Percentiles rank a stretch among this genome's conserved stretches.
These are phyloP conservation scores for Epithemia pelagica DNA, from an alignment of 108 stramenopile genomes.

Conservation along the genomic window DNA sequence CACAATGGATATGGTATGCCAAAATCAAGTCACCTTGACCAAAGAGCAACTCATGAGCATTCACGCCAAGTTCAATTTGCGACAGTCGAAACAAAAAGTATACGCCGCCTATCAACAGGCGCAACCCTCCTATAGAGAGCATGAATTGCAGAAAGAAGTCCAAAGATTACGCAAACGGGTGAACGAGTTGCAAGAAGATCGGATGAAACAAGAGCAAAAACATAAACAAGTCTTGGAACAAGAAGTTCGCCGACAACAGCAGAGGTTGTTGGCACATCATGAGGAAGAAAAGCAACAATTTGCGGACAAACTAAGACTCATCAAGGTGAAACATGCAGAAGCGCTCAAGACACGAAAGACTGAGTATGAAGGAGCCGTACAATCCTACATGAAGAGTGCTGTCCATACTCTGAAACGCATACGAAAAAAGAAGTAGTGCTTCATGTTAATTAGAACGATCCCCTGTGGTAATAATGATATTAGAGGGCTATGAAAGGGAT, in stretches of 20 bases:
- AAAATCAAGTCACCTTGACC: neutral
- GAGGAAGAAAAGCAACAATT: neutral
- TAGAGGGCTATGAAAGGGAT: too few relatives aligned
- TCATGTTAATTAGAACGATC: neutral
- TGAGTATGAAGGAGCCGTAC: slow-evolving; percentile 2
- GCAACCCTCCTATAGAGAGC: neutral
- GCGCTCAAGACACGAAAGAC: neutral
- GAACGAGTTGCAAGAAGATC: neutral
- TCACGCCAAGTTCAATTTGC: neutral
- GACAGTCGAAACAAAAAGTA: neutral
- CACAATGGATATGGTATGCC: neutral
- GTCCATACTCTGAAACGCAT: neutral
- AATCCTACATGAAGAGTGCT: slow-evolving; percentile 9
- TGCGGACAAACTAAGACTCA: neutral
- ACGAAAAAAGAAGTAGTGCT: neutral
- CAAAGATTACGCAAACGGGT: neutral
- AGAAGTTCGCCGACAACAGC: neutral
- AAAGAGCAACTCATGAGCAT: neutral
- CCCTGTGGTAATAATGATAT: neutral
- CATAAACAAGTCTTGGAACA: neutral
- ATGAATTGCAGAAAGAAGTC: neutral
- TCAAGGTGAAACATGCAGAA: neutral
- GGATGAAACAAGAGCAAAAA: neutral
- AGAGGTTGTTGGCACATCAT: neutral
- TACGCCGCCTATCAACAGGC: neutral